Conservation (phyloP, 1,284 basidiomycete species). For the Austroboletus novae-zelandiae region DNA sequence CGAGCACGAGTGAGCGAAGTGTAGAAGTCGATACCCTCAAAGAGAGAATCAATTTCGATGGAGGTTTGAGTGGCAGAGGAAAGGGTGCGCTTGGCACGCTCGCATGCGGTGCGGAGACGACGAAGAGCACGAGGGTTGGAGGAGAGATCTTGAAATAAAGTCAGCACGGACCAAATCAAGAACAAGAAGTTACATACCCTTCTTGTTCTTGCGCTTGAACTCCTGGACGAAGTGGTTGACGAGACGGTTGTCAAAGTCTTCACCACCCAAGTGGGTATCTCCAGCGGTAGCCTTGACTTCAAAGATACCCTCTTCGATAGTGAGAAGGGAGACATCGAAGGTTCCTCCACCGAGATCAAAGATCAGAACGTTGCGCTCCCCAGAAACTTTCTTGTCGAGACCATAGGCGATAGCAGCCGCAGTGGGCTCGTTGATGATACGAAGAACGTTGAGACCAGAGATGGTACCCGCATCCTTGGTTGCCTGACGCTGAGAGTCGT, state of each 20-base stretch:
- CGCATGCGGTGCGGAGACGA: conserved; percentile 96
- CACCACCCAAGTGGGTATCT: conserved; percentile 98
- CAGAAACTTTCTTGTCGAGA: conserved; percentile 84
- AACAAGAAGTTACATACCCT: conserved; percentile 50
- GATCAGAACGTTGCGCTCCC: conserved; percentile 93
- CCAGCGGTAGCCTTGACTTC: conserved; percentile 99
- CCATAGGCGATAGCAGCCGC: conserved; percentile 95
- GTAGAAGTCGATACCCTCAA: conserved; percentile 98
- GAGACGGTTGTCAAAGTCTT: conserved; percentile 98
- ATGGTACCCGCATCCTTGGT: conserved; percentile 95
- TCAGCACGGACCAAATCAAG: conserved; percentile 17
- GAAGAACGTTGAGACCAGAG: conserved; percentile 88
- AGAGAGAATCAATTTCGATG: conserved; percentile 98
- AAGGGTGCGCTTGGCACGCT: conserved; percentile 98
- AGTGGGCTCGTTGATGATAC: conserved; percentile 96
- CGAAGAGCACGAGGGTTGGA: conserved; percentile 93
- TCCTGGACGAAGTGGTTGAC: conserved; percentile 98
- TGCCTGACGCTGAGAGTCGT: conserved; percentile 94
- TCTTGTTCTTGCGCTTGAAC: conserved; percentile 99
- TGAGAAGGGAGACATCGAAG: conserved; percentile 97
- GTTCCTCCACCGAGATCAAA: conserved; percentile 99
- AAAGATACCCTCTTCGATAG: conserved; percentile 98
- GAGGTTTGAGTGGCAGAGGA: conserved; percentile 96
- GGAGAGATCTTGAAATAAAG: conserved; percentile 64
- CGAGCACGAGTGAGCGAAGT: conserved; percentile 97